Evolutionary conservation across 371 early-diverging fungal species (phyloP).

Genomic region (Mortierella sp.): DNA sequence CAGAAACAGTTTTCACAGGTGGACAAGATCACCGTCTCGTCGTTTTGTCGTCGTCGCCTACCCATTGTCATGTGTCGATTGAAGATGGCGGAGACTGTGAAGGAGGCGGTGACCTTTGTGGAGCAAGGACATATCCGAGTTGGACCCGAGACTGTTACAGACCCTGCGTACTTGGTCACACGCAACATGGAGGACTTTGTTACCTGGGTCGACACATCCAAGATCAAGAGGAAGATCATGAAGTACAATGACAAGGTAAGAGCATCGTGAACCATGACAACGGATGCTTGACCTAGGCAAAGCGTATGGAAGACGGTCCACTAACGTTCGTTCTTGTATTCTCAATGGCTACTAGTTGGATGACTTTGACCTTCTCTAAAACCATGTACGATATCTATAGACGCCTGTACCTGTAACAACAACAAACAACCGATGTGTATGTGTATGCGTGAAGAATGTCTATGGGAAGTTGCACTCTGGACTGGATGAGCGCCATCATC

Average conservation of each 20-base stretch:
- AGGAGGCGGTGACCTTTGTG: slow-evolving; percentile 93
- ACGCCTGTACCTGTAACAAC: neutral
- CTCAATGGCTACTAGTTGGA: slow-evolving; percentile 69
- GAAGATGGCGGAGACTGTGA: slow-evolving; percentile 97
- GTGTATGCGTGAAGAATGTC: too few relatives aligned
- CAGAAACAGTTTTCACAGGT: slow-evolving; percentile 89
- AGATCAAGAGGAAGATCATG: slow-evolving; percentile 98
- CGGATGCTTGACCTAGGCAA: too few relatives aligned
- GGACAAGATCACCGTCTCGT: slow-evolving; percentile 91
- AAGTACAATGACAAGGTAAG: slow-evolving; percentile 96
- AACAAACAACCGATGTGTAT: neutral
- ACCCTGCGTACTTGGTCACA: slow-evolving; percentile 93
- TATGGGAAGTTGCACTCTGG: too few relatives aligned
- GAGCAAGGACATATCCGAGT: slow-evolving; percentile 99
- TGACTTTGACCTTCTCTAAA: slow-evolving; percentile 74
- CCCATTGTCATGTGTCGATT: slow-evolving; percentile 95
- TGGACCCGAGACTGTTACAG: slow-evolving; percentile 92
- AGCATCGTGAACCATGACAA: neutral
- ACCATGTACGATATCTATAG: slow-evolving; percentile 24
- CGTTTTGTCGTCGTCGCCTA: slow-evolving; percentile 94
- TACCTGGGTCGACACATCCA: slow-evolving; percentile 98
- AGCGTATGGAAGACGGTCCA: too few relatives aligned
- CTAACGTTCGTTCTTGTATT: too few relatives aligned
- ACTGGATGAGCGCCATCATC: too few relatives aligned
- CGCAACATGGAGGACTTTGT: slow-evolving; percentile 98